A percentile compares a stretch with the other conserved stretches of the same genome.
These are phyloP conservation scores for Hibiscus trionum DNA, from an alignment of 345 rosid species.

Conservation along the genomic window DNA sequence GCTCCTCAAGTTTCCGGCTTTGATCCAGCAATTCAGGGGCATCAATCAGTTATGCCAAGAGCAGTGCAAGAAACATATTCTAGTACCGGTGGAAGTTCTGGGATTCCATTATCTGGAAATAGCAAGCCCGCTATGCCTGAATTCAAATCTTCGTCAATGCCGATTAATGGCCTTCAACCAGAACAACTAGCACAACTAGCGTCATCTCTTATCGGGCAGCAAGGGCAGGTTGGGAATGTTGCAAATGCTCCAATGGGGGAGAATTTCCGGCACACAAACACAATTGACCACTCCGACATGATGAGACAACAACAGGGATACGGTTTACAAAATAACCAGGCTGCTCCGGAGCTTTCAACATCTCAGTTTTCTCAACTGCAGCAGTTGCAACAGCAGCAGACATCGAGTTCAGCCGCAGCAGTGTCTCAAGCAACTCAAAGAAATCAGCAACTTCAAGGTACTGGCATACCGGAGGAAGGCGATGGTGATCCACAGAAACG, in stretches of 20 bases:
- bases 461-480: conserved; percentile 40
- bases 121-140: conserved; percentile 27
- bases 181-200: conserved; percentile 70
- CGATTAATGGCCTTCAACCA: conserved; percentile 42
- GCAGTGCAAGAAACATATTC: conserved; percentile 27
- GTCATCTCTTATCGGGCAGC: conserved; percentile 61
- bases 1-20: conserved; percentile 22
- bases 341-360: conserved; percentile 27
- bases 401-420: conserved; percentile 17
- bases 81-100: conserved; percentile 20
- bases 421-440: conserved; percentile 8
- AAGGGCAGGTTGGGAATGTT: conserved; percentile 34
- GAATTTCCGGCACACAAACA: conserved; percentile 23
- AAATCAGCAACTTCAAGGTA: conserved; percentile 31
- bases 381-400: conserved; percentile 33
- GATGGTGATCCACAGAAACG: conserved; percentile 86
- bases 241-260: conserved; percentile 26
- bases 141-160: conserved; percentile 32
- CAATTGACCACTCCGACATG: conserved; percentile 24
- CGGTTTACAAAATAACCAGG: conserved; percentile 31
- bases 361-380: conserved; percentile 44
- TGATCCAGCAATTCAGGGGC: conserved; percentile 29
- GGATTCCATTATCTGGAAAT: conserved; percentile 26
- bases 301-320: conserved; percentile 31
- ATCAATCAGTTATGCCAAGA: conserved; percentile 23